Conservation (phyloP, 306 rosid species). For the Dicorynia guianensis region DNA sequence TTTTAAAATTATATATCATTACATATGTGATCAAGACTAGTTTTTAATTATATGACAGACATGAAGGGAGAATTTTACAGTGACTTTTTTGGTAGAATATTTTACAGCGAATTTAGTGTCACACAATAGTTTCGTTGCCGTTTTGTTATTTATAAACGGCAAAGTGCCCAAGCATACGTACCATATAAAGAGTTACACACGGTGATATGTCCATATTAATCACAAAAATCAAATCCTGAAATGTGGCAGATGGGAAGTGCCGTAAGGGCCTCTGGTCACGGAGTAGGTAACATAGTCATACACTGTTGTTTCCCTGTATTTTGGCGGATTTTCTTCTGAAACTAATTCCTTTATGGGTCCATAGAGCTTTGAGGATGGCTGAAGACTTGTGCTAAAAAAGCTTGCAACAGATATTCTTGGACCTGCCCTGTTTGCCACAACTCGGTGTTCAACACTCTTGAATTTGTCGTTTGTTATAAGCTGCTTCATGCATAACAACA, state of each 20-base stretch:
- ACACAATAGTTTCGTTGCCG: too few species aligned
- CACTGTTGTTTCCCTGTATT: constrained; percentile 46
- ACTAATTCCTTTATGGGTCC: constrained; percentile 66
- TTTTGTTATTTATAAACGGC: too few species aligned
- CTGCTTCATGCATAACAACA: neutral
- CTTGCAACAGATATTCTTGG: constrained; percentile 49
- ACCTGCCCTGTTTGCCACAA: constrained; percentile 36
- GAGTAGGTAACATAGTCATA: constrained; percentile 32
- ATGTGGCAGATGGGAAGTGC: constrained; percentile 42
- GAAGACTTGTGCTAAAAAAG: constrained; percentile 32
- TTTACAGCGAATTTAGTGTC: too few species aligned
- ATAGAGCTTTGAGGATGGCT: constrained; percentile 20
- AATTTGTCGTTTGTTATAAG: constrained; percentile 48
- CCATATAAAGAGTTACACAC: too few species aligned
- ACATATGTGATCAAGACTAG: too few species aligned
- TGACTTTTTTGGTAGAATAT: too few species aligned
- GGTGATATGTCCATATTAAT: too few species aligned
- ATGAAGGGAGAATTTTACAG: too few species aligned
- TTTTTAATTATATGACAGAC: too few species aligned
- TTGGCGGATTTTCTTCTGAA: constrained; percentile 58
- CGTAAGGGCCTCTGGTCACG: constrained; percentile 42
- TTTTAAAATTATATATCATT: too few species aligned
- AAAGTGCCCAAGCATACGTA: too few species aligned
- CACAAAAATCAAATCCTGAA: constrained; percentile 42
- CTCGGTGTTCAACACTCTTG: constrained; percentile 47